Evolutionary conservation across 208 protist genomes (phyloP).

Genomic region (Trypanosoma conorhini): DNA sequence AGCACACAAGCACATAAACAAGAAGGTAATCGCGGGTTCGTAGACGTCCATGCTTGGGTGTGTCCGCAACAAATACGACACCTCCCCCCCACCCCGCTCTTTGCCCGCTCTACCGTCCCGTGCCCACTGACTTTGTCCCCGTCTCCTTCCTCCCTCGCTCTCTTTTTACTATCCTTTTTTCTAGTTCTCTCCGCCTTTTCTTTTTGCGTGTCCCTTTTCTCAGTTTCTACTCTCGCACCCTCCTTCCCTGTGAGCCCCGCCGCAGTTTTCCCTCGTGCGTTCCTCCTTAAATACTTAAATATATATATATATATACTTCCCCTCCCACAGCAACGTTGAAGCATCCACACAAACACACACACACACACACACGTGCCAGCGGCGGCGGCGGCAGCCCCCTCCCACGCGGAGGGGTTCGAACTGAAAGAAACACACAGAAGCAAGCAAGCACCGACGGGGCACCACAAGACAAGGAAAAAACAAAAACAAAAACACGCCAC

Average conservation of each 20-base stretch:
- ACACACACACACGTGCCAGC: neutral
- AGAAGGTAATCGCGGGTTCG: neutral
- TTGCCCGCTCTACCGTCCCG: neutral
- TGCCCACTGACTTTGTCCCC: neutral
- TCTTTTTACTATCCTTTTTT: too few species aligned
- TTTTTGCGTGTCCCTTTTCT: neutral
- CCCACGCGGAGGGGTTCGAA: too few species aligned
- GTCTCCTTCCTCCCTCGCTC: too few species aligned
- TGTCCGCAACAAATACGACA: neutral
- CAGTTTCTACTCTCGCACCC: neutral
- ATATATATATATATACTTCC: neutral
- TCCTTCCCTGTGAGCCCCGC: neutral
- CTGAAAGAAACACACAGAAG: too few species aligned
- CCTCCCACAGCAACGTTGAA: neutral
- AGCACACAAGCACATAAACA: constrained; percentile 10
- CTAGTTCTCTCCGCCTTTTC: neutral
- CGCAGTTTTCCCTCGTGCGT: neutral
- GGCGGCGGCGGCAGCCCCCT: neutral
- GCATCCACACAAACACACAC: neutral
- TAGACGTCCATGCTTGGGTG: neutral
- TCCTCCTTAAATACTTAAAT: too few species aligned
- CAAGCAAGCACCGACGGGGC: too few species aligned
- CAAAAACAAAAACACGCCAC: too few species aligned
- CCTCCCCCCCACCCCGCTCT: neutral
- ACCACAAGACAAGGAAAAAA: too few species aligned